Evolutionary conservation across 192 early-diverging fungal genomes (phyloP).

Genomic region (Spinellus fusiger): DNA sequence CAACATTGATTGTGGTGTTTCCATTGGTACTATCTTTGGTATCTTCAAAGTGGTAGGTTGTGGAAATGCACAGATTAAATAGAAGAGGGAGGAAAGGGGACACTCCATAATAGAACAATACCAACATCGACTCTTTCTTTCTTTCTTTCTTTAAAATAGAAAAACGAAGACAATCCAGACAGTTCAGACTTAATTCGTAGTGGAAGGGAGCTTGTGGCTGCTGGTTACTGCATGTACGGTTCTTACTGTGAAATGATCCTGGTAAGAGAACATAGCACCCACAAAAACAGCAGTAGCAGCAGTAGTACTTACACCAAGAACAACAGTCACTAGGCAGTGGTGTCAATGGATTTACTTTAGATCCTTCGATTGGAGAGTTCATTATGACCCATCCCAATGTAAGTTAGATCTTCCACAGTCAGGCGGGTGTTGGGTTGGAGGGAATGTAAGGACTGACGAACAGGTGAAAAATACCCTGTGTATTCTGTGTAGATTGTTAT

Average conservation of each 20-base stretch:
- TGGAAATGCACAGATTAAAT: background rate
- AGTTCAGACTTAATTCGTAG: slow-evolving; percentile 80
- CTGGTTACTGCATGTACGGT: slow-evolving; percentile 98
- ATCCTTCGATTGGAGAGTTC: slow-evolving; percentile 96
- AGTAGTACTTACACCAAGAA: too few species aligned
- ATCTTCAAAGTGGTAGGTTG: slow-evolving; percentile 83
- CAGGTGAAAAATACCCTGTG: too few species aligned
- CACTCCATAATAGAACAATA: too few species aligned
- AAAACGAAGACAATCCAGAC: slow-evolving; percentile 40
- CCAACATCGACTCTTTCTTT: background rate
- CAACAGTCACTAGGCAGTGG: slow-evolving; percentile 64
- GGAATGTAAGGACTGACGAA: too few species aligned
- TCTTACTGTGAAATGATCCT: slow-evolving; percentile 77
- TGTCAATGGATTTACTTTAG: slow-evolving; percentile 95
- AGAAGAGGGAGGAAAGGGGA: background rate
- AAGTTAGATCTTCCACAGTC: too few species aligned
- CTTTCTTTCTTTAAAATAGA: slow-evolving; percentile 19
- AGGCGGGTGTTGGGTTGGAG: too few species aligned
- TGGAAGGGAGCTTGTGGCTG: slow-evolving; percentile 87
- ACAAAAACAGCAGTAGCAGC: background rate
- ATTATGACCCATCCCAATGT: slow-evolving; percentile 94
- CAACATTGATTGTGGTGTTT: slow-evolving; percentile 99
- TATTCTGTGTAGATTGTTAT: slow-evolving; percentile 57
- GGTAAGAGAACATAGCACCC: slow-evolving; percentile 21
- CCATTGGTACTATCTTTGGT: slow-evolving; percentile 98